Evolutionary conservation across 116 monocot genomes (phyloP), one percentile per base, ranked within the genome.

Genomic region (Cymodocea nodosa): DNA sequence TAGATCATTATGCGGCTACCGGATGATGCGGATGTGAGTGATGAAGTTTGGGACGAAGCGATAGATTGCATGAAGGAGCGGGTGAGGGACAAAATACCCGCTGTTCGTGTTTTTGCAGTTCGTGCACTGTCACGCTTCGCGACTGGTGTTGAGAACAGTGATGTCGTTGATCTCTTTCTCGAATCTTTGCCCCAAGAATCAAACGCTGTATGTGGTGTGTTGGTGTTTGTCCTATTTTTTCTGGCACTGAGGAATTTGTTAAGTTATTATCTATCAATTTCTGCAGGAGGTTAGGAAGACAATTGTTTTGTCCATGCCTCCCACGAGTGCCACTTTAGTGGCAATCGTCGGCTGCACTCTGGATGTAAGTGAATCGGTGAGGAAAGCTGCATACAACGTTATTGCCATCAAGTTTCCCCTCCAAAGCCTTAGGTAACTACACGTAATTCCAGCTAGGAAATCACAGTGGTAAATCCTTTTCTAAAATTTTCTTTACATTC

Each of bases 1-100:
- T 50, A 91, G 91, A 91, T 97, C 59, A 84, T 97, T 44, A 84
- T 88, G 82, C 73, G 79, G 59, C 65, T 97, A 70, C 88, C 91
- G 51, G 88, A 97, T 73, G 85, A 97, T 77, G 82, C 91, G 8
- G 91, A 97, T 49, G 85, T 97, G 72, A 91, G 82, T 48, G 77
- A 88, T 69, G 85, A 90, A 39, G 62, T 86, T n/a, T 97, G 97
- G 97, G 91, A 97, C 78, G 91, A 85, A 20, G 88, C 88, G 2
- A 88, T 97, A 63, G 83, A 91, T 11, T 70, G 52, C 77, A 97
- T 97, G 91, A 87, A 82, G 57, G 68, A 82, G 25, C 73, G 90
- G 23, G 66, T 83, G 19, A 72, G 74, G 23, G 90, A 95, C 70
- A 90, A 83, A 77, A 74, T 85, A 62, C 85, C 95, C 12, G 75